Evolutionary conservation across 768 basidiomycete species (phyloP).

Genomic region (Lactarius indigo): DNA sequence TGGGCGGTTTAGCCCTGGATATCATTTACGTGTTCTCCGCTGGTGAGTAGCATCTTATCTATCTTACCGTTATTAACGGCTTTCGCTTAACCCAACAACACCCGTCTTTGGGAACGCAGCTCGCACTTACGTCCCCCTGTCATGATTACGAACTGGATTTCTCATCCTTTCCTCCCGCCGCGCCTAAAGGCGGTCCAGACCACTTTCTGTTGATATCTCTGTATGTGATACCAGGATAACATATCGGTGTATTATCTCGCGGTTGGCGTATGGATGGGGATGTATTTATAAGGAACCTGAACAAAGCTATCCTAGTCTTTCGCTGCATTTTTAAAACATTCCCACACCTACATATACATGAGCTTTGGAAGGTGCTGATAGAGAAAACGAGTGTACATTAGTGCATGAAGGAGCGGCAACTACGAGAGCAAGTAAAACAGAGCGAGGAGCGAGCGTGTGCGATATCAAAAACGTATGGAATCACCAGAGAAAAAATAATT

Average conservation of each 20-base stretch:
- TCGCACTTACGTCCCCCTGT: constrained; percentile 3
- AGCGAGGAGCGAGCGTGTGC: not conserved
- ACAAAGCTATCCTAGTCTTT: not conserved
- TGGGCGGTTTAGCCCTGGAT: constrained; percentile 37
- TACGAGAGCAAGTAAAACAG: not conserved
- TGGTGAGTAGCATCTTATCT: constrained; percentile 9
- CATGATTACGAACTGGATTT: not conserved
- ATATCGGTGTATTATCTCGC: constrained; percentile 5
- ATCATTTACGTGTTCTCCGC: constrained; percentile 10
- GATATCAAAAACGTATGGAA: not conserved
- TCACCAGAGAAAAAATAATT: not conserved
- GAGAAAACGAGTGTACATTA: not conserved
- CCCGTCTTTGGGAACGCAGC: not conserved
- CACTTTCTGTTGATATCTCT: not conserved
- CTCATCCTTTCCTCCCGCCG: not conserved
- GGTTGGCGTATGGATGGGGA: no score
- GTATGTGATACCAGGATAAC: constrained; percentile 2
- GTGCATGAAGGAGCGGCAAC: not conserved
- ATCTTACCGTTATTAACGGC: not conserved
- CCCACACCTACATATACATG: constrained; percentile 2
- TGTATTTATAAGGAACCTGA: not conserved
- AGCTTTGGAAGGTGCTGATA: not conserved
- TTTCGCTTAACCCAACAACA: not conserved
- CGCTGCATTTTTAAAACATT: not conserved
- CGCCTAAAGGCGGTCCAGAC: not conserved